Conservation (phyloP, 371 early-diverging fungal genomes). For the Saksenaea vasiformis region DNA sequence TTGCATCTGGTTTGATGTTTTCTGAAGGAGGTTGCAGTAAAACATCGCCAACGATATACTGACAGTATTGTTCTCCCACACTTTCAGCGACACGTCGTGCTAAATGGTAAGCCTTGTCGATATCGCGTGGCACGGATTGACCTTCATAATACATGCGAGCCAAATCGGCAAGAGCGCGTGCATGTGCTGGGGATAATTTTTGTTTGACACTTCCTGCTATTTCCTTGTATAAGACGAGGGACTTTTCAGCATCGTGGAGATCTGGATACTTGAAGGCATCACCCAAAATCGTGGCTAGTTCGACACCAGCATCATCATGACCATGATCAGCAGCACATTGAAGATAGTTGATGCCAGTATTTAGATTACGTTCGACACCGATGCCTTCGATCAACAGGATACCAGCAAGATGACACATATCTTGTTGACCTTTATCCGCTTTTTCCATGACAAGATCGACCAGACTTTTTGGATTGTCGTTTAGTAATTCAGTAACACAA, state of each 20-base stretch:
- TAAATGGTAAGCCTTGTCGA: conserved; percentile 44
- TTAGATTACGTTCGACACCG: conserved; percentile 28
- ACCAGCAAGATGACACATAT: conserved; percentile 34
- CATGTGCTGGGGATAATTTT: conserved; percentile 24
- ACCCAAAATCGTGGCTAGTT: conserved; percentile 40
- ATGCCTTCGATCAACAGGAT: conserved; percentile 39
- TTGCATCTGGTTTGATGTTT: conserved; percentile 26
- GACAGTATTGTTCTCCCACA: conserved; percentile 49
- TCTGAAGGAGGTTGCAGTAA: conserved; percentile 20
- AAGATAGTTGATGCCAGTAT: conserved; percentile 29
- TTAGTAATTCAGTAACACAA: conserved; percentile 23
- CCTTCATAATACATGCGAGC: conserved; percentile 51
- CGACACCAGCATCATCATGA: conserved; percentile 38
- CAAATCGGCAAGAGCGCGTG: conserved; percentile 40
- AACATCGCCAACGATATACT: conserved; percentile 50
- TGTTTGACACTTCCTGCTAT: conserved; percentile 18
- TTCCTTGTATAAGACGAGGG: conserved; percentile 34
- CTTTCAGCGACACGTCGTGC: conserved; percentile 44
- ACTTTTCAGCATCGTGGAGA: conserved; percentile 37
- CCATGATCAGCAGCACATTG: conserved; percentile 29
- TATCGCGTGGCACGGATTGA: conserved; percentile 29
- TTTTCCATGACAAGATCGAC: conserved; percentile 22
- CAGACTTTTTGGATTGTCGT: conserved; percentile 7
- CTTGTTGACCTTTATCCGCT: conserved; percentile 17
- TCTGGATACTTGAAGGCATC: conserved; percentile 45